Evolutionary conservation across 345 rosid species (phyloP).

Genomic region (Hibiscus syriacus): DNA sequence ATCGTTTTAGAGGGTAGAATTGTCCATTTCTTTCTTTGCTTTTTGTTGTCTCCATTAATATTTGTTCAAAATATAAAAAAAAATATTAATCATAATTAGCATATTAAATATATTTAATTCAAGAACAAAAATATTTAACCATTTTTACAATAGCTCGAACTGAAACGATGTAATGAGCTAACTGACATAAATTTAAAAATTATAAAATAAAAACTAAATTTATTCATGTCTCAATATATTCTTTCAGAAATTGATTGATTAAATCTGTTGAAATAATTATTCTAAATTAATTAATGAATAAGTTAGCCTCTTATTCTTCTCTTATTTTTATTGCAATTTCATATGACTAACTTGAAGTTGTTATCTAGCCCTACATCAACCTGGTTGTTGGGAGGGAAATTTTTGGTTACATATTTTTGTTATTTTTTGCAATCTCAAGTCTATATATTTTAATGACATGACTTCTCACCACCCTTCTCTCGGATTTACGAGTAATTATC

Average conservation of each 20-base stretch:
- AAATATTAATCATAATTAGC: no score
- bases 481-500: no score
- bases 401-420: not conserved
- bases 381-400: not conserved
- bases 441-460: not conserved
- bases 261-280: no score
- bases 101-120: not conserved
- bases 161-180: not conserved
- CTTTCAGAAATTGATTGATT: no score
- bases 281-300: no score
- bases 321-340: not conserved
- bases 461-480: not conserved
- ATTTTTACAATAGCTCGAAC: not conserved
- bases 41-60: not conserved
- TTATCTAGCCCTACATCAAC: not conserved
- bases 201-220: not conserved
- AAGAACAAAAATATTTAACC: no score
- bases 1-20: slow-evolving; percentile 10
- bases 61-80: no score
- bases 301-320: not conserved
- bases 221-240: no score
- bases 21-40: slow-evolving; percentile 5
- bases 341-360: not conserved
- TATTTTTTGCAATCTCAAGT: no score
- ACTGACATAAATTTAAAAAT: not conserved